Evolutionary conservation across 768 basidiomycete genomes (phyloP).

Genomic region (Amanita molliuscula): DNA sequence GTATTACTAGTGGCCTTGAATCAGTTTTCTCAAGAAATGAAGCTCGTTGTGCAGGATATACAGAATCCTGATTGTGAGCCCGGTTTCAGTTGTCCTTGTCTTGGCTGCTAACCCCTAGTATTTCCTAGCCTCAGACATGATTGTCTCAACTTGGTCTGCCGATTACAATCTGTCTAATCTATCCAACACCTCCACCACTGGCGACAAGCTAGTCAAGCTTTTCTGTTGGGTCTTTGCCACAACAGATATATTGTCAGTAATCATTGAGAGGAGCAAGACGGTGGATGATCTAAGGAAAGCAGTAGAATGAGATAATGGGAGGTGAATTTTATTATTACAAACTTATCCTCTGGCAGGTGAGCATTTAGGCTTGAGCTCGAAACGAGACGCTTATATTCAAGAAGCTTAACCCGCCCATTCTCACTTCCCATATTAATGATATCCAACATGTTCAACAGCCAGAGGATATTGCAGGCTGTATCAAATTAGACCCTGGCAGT

Average conservation of each 20-base stretch:
- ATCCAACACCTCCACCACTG: slow-evolving; percentile 4
- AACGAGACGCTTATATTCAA: slow-evolving; percentile 7
- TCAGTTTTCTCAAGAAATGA: slow-evolving; percentile 6
- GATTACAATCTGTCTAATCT: slow-evolving; percentile 6
- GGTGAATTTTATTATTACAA: slow-evolving; percentile 4
- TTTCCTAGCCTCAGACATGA: slow-evolving; percentile 2
- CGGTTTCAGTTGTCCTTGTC: slow-evolving; percentile 5
- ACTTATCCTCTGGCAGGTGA: slow-evolving; percentile 12
- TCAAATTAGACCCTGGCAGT: slow-evolving; percentile 4
- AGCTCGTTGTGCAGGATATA: slow-evolving; percentile 6
- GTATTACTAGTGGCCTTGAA: not conserved
- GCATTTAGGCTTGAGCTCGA: slow-evolving; percentile 4
- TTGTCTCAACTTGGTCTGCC: slow-evolving; percentile 8
- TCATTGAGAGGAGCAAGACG: slow-evolving; percentile 8
- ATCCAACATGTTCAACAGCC: slow-evolving; percentile 8
- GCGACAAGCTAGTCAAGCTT: slow-evolving; percentile 8
- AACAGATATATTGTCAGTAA: slow-evolving; percentile 9
- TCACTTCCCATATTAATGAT: slow-evolving; percentile 1
- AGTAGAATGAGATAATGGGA: slow-evolving; percentile 9
- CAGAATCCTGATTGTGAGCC: slow-evolving; percentile 7
- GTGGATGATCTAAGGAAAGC: slow-evolving; percentile 8
- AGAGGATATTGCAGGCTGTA: slow-evolving; percentile 3
- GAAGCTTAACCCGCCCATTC: slow-evolving; percentile 10
- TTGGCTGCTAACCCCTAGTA: slow-evolving; percentile 1
- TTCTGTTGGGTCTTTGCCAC: slow-evolving; percentile 12